A percentile compares a stretch with the other conserved stretches of the same genome.
Evolutionary conservation across 2,329 filamentous ascomycete species (phyloP).

Genomic region (Aulographum hederae): DNA sequence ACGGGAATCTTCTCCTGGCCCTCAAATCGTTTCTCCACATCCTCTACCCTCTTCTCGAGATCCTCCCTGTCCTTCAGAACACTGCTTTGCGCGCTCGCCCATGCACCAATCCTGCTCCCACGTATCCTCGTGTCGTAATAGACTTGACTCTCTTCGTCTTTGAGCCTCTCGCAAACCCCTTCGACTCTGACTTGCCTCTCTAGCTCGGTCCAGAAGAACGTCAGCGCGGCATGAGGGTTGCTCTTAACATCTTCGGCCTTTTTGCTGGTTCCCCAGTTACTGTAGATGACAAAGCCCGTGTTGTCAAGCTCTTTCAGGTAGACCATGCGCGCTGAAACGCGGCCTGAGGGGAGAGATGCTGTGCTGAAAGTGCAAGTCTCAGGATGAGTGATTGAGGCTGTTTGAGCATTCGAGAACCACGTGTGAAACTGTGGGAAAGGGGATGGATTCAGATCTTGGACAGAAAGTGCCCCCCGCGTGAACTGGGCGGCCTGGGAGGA

Average conservation of each 20-base stretch:
- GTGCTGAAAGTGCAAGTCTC: constrained; percentile 84
- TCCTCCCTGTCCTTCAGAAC: constrained; percentile 52
- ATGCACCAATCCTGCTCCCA: constrained; percentile 73
- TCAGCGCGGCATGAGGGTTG: constrained; percentile 66
- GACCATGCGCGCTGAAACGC: constrained; percentile 69
- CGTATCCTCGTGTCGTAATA: constrained; percentile 51
- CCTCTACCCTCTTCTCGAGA: constrained; percentile 59
- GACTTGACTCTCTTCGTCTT: constrained; percentile 49
- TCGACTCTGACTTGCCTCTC: constrained; percentile 89
- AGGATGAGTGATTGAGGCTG: constrained; percentile 47
- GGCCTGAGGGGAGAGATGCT: constrained; percentile 63
- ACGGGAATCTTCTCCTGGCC: constrained; percentile 67
- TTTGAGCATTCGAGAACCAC: constrained; percentile 68
- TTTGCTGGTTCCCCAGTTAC: constrained; percentile 67
- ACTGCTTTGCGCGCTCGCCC: constrained; percentile 78
- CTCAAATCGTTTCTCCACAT: constrained; percentile 58
- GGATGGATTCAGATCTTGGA: constrained; percentile 38
- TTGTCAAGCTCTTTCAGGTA: constrained; percentile 90
- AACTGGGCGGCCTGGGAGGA: constrained; percentile 60
- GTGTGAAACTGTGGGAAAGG: constrained; percentile 73
- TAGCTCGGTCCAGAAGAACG: constrained; percentile 76
- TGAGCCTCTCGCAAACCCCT: constrained; percentile 50
- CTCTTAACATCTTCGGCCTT: constrained; percentile 48
- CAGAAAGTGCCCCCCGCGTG: constrained; percentile 43
- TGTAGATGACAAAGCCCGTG: constrained; percentile 76